phyloP scores from a whole-genome alignment of 164 flowering plant species.

The Vitis labrusca region DNA sequence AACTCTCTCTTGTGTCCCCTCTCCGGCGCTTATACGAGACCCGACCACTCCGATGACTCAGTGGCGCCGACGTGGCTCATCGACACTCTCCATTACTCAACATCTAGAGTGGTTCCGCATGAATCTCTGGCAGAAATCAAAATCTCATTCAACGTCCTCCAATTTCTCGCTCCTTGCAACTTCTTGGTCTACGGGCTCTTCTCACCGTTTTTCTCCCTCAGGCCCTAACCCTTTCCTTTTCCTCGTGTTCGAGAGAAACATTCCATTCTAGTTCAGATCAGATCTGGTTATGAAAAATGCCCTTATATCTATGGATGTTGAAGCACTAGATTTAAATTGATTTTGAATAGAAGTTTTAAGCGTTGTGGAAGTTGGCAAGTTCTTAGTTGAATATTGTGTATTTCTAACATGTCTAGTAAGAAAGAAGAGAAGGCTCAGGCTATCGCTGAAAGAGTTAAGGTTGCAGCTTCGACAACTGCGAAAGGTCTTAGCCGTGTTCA shows the following conservation, averaged over 20 bases:
- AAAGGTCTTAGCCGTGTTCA: slow-evolving; percentile 95
- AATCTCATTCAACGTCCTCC: slow-evolving; percentile 31
- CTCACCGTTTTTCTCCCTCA: no score
- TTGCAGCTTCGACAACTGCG: slow-evolving; percentile 73
- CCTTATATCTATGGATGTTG: background rate
- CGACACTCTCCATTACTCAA: slow-evolving; percentile 52
- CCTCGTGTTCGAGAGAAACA: no score
- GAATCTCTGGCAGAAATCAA: slow-evolving; percentile 32
- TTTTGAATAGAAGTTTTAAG: background rate
- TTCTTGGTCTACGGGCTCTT: slow-evolving; percentile 26
- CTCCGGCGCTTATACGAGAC: background rate
- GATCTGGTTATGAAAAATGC: no score
- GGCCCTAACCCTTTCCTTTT: no score
- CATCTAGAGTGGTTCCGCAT: slow-evolving; percentile 38
- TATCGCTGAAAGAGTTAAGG: slow-evolving; percentile 90
- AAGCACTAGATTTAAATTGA: slow-evolving; percentile 1
- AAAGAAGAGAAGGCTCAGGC: slow-evolving; percentile 75
- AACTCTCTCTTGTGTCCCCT: background rate
- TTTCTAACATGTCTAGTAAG: slow-evolving; percentile 56
- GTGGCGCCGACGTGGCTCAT: slow-evolving; percentile 26
- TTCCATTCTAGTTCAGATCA: no score
- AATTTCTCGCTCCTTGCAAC: slow-evolving; percentile 31
- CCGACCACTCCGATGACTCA: background rate
- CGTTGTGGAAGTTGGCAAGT: background rate
- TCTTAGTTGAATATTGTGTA: background rate